Percentiles rank a stretch among this genome's conserved stretches.
These are phyloP conservation scores for Fusarium denticulatum DNA, from an alignment of 2,329 filamentous ascomycete genomes.

Conservation along the genomic window DNA sequence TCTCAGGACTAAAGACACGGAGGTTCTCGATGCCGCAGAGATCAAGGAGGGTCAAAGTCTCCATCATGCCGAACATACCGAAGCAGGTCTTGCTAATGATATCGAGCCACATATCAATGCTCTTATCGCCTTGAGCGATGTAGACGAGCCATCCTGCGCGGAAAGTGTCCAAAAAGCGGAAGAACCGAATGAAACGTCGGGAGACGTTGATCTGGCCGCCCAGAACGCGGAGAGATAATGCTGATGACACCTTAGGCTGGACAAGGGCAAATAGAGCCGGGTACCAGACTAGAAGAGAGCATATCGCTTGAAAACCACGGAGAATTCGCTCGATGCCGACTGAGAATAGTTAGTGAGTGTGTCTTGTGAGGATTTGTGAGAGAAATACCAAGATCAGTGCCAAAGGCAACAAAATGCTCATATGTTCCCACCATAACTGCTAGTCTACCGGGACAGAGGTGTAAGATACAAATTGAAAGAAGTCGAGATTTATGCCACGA, in stretches of 20 bases:
- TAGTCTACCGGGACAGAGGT: not conserved
- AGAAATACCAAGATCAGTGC: constrained; percentile 57
- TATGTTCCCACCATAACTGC: constrained; percentile 42
- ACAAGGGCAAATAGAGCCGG: constrained; percentile 52
- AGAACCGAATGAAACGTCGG: constrained; percentile 73
- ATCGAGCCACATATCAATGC: constrained; percentile 59
- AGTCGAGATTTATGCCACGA: not conserved
- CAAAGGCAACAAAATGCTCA: constrained; percentile 55
- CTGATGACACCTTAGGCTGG: constrained; percentile 45
- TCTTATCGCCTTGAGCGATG: constrained; percentile 38
- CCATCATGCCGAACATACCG: constrained; percentile 74
- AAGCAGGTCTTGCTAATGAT: constrained; percentile 67
- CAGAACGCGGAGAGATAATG: constrained; percentile 49
- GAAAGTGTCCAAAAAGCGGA: constrained; percentile 73
- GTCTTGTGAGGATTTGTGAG: constrained; percentile 6
- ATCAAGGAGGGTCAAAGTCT: constrained; percentile 71
- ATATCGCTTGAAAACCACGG: constrained; percentile 64
- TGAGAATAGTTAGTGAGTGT: constrained; percentile 42
- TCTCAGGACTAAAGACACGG: constrained; percentile 62
- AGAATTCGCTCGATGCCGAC: constrained; percentile 70
- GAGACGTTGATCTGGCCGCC: constrained; percentile 57
- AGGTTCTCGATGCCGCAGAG: constrained; percentile 55
- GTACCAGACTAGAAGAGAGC: constrained; percentile 59
- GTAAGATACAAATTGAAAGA: not conserved
- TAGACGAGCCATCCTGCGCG: constrained; percentile 59